Base-by-base conservation (phyloP, 2,329 filamentous ascomycete genomes). In the Cladophialophora exuberans region DNA sequence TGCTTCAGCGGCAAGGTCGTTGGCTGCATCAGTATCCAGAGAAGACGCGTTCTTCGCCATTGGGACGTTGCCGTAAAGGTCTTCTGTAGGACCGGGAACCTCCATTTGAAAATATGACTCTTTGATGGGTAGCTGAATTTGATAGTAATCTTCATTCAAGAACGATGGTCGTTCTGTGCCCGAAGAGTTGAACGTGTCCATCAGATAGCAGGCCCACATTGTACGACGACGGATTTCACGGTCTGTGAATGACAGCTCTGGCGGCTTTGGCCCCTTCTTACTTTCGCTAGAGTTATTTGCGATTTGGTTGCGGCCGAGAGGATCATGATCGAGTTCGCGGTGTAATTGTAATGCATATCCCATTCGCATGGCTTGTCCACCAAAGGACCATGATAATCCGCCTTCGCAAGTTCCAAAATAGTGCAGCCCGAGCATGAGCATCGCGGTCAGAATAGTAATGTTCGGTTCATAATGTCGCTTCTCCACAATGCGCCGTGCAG, bases 121-220 rank as follows among this genome's bases (percentile, higher is more conserved):
- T 68, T 89, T 92, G 65, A 97, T 89, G 0, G 94, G 94, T 20
- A 99, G 75, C 61, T 94, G 93, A 13, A 97, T 90, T 63, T 90
- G 87, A 58, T 97, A 82, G 52, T 89, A 90, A 62, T 94, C 89
- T 70, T 97, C 91, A 62, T 89, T 87, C 51, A 96, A 87, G 64
- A 97, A 96, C 49, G 90, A 89, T 17, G 94, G 94, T 31, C 93
- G 83, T 66, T 97, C 92, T 2, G 90, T 95, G 1, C 94, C 93
- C 1, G 92, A 97, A 0, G 93, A 97, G 72, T 95, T 97, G 77
- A 97, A 97, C 0, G 93, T 85, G 69, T 99, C 94, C 92, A 97
- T 97, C 53, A 97, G 73, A 67, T 96, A 96, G 69, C 93, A 97
- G 10, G 92, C 89, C 94, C 94, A 99, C 93, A 99, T 97, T 2